A percentile compares a stretch with the other conserved stretches of the same genome.
These are phyloP conservation scores for Talaromyces trachyspermus DNA, from an alignment of 495 filamentous ascomycete genomes.

Conservation along the genomic window DNA sequence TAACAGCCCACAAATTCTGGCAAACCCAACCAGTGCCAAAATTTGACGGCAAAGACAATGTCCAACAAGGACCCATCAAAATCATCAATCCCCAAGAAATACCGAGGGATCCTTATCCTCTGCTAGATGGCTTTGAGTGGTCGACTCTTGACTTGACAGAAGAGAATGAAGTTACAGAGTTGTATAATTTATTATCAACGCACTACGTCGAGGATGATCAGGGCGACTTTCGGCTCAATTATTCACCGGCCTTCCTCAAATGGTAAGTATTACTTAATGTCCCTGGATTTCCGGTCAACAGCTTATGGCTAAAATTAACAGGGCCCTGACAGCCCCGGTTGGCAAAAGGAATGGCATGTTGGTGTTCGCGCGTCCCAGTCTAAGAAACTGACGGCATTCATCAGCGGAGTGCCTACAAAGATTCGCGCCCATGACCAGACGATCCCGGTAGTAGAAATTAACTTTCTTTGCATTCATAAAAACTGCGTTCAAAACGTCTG, in stretches of 20 bases:
- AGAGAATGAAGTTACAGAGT: conserved; percentile 62
- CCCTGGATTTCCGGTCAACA: not conserved
- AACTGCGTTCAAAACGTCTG: conserved; percentile 85
- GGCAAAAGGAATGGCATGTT: conserved; percentile 91
- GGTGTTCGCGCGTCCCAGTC: conserved; percentile 76
- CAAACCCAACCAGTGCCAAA: conserved; percentile 89
- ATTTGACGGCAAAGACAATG: conserved; percentile 51
- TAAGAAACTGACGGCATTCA: conserved; percentile 83
- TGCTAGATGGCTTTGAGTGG: conserved; percentile 84
- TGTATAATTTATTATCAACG: conserved; percentile 78
- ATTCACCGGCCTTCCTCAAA: conserved; percentile 77
- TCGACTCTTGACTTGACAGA: conserved; percentile 78
- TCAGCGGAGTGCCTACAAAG: conserved; percentile 79
- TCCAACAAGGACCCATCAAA: conserved; percentile 56
- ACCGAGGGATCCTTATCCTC: conserved; percentile 55
- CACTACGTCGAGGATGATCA: conserved; percentile 97
- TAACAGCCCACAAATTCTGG: conserved; percentile 97
- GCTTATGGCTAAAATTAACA: conserved; percentile 19
- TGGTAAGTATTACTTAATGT: conserved; percentile 50
- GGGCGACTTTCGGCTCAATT: conserved; percentile 95
- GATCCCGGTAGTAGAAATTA: conserved; percentile 81
- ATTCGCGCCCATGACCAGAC: conserved; percentile 70
- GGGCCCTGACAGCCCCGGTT: conserved; percentile 88
- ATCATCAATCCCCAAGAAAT: conserved; percentile 68
- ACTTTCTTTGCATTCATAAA: conserved; percentile 98